Evolutionary conservation across 208 protist genomes (phyloP).

Genomic region (Trypanosoma avium): DNA sequence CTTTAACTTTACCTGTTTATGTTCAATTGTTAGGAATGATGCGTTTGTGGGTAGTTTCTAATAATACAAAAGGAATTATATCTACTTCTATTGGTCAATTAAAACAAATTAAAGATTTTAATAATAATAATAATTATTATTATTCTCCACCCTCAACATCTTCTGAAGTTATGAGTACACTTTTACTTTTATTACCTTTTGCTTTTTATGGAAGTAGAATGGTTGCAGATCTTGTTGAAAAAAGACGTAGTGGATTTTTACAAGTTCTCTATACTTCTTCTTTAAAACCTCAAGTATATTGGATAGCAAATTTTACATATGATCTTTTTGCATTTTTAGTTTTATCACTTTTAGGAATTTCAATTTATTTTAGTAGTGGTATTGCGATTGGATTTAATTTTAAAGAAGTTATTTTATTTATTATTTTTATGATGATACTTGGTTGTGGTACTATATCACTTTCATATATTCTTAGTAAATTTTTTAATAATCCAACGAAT

Average conservation of each 20-base stretch:
- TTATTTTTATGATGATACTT: slow-evolving; percentile 22
- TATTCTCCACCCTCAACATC: not conserved
- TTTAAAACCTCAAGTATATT: slow-evolving; percentile 16
- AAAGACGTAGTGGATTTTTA: slow-evolving; percentile 16
- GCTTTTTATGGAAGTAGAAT: slow-evolving; percentile 25
- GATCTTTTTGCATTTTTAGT: slow-evolving; percentile 23
- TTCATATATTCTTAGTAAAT: slow-evolving; percentile 23
- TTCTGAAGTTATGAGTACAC: slow-evolving; percentile 9
- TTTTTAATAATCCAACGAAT: slow-evolving; percentile 13
- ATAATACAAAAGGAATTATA: slow-evolving; percentile 16
- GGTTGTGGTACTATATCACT: slow-evolving; percentile 17
- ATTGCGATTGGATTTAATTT: not conserved
- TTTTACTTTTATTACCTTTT: slow-evolving; percentile 32
- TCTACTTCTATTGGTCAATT: slow-evolving; percentile 10
- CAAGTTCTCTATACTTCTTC: slow-evolving; percentile 20
- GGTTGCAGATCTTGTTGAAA: slow-evolving; percentile 20
- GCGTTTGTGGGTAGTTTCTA: slow-evolving; percentile 14
- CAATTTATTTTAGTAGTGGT: slow-evolving; percentile 10
- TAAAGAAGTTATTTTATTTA: slow-evolving; percentile 1
- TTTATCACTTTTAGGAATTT: slow-evolving; percentile 3
- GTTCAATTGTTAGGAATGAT: slow-evolving; percentile 17
- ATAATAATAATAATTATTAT: not conserved
- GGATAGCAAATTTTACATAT: slow-evolving; percentile 29
- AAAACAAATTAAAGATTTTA: not conserved
- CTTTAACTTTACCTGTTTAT: slow-evolving; percentile 14